Evolutionary conservation across 2,329 filamentous ascomycete genomes (phyloP).

Genomic region (Alternaria sp.): DNA sequence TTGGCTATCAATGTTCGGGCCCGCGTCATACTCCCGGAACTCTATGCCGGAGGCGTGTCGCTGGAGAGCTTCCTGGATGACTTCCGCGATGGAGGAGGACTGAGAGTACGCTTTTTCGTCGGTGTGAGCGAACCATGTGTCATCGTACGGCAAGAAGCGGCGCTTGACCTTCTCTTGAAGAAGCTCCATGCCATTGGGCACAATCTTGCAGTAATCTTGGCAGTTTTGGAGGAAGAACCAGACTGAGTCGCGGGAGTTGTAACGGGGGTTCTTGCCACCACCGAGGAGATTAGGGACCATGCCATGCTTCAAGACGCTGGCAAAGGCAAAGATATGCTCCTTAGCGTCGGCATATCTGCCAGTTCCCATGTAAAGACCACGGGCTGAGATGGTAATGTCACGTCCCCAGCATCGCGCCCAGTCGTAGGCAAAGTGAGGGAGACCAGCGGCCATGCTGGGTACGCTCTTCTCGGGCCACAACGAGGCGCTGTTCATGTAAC

Average conservation of each 20-base stretch:
- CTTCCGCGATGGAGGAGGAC: slow-evolving; percentile 81
- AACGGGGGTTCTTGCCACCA: slow-evolving; percentile 83
- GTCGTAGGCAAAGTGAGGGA: slow-evolving; percentile 91
- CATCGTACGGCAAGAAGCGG: slow-evolving; percentile 92
- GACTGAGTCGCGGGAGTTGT: slow-evolving; percentile 94
- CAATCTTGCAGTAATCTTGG: slow-evolving; percentile 87
- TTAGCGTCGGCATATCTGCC: slow-evolving; percentile 86
- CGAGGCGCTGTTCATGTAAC: slow-evolving; percentile 86
- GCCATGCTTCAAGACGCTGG: slow-evolving; percentile 94
- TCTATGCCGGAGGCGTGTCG: slow-evolving; percentile 88
- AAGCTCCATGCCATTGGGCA: slow-evolving; percentile 75
- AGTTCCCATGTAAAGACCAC: slow-evolving; percentile 89
- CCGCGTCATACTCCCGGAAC: slow-evolving; percentile 94
- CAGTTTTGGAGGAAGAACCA: slow-evolving; percentile 99
- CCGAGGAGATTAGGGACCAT: slow-evolving; percentile 96
- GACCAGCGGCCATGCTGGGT: slow-evolving; percentile 85
- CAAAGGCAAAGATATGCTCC: slow-evolving; percentile 94
- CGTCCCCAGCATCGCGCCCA: slow-evolving; percentile 98
- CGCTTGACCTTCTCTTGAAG: slow-evolving; percentile 79
- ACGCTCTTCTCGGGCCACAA: slow-evolving; percentile 85
- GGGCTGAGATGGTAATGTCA: slow-evolving; percentile 94
- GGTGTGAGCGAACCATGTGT: slow-evolving; percentile 86
- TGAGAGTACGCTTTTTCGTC: slow-evolving; percentile 86
- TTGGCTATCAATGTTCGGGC: slow-evolving; percentile 83
- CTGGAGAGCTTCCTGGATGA: slow-evolving; percentile 92